Conservation (phyloP, 495 filamentous ascomycete genomes). For the Jackrogersella minutella region DNA sequence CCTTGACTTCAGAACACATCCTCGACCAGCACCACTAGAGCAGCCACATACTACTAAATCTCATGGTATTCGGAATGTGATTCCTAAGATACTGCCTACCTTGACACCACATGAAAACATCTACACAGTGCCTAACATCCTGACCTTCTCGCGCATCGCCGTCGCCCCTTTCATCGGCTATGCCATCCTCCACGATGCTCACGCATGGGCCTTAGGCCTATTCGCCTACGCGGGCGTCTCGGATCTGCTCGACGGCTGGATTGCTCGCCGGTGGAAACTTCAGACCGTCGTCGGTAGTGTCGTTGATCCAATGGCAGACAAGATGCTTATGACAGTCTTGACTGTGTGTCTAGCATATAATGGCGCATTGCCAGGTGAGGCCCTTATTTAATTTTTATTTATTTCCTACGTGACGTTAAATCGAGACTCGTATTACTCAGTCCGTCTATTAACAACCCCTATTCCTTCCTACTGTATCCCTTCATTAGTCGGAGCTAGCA, state of each 20-base stretch:
- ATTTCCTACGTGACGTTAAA: background rate
- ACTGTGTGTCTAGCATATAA: constrained; percentile 84
- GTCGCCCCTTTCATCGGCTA: constrained; percentile 90
- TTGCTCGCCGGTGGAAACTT: constrained; percentile 84
- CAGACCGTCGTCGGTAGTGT: constrained; percentile 96
- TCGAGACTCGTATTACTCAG: background rate
- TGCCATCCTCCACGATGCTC: constrained; percentile 82
- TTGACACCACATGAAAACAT: constrained; percentile 84
- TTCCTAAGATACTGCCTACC: constrained; percentile 57
- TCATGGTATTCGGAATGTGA: constrained; percentile 39
- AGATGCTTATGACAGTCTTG: constrained; percentile 90
- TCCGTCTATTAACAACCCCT: background rate
- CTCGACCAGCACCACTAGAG: background rate
- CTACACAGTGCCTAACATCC: constrained; percentile 90
- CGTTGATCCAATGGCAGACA: constrained; percentile 97
- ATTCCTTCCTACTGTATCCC: background rate
- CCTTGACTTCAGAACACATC: constrained; percentile 2
- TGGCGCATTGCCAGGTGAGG: constrained; percentile 77
- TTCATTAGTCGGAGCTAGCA: background rate
- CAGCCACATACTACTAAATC: background rate
- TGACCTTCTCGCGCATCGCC: constrained; percentile 86
- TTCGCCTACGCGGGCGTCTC: constrained; percentile 93
- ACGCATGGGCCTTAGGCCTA: constrained; percentile 77
- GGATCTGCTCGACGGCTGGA: constrained; percentile 90
- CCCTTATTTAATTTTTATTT: constrained; percentile 18